phyloP scores from a whole-genome alignment of 495 filamentous ascomycete genomes.

The Aspergillus sparsus region DNA sequence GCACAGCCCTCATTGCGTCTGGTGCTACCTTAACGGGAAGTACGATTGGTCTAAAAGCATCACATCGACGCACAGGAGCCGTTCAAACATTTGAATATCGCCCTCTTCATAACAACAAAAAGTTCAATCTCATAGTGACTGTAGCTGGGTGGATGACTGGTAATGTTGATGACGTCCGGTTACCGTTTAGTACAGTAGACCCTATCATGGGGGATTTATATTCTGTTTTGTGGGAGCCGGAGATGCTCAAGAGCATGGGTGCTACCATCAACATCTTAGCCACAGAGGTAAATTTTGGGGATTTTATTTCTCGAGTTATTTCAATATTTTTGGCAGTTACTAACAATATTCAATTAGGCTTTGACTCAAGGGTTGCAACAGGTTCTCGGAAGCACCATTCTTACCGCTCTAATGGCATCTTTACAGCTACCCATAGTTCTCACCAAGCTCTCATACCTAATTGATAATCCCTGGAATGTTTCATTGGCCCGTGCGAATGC shows the following conservation, averaged over 20 bases:
- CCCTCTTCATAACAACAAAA: constrained; percentile 95
- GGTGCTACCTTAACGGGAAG: constrained; percentile 83
- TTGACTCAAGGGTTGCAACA: constrained; percentile 95
- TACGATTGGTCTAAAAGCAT: constrained; percentile 81
- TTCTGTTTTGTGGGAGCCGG: constrained; percentile 96
- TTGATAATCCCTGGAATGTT: constrained; percentile 97
- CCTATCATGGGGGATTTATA: constrained; percentile 98
- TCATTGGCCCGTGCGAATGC: constrained; percentile 85
- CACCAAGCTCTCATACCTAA: constrained; percentile 92
- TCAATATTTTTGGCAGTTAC: neutral
- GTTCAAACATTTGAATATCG: constrained; percentile 97
- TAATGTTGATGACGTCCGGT: constrained; percentile 91
- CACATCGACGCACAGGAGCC: constrained; percentile 79
- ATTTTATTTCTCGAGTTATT: neutral
- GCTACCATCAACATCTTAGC: constrained; percentile 97
- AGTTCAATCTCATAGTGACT: constrained; percentile 93
- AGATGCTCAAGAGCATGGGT: constrained; percentile 97
- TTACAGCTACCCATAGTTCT: constrained; percentile 91
- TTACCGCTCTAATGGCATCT: constrained; percentile 87
- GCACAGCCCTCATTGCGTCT: constrained; percentile 91
- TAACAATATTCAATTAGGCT: constrained; percentile 55
- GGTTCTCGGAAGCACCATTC: constrained; percentile 85
- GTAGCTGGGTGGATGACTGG: constrained; percentile 98
- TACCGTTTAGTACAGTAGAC: constrained; percentile 94
- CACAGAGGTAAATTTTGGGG: constrained; percentile 74